phyloP scores from a whole-genome alignment of 371 early-diverging fungal species.

The Mucor mucedo region DNA sequence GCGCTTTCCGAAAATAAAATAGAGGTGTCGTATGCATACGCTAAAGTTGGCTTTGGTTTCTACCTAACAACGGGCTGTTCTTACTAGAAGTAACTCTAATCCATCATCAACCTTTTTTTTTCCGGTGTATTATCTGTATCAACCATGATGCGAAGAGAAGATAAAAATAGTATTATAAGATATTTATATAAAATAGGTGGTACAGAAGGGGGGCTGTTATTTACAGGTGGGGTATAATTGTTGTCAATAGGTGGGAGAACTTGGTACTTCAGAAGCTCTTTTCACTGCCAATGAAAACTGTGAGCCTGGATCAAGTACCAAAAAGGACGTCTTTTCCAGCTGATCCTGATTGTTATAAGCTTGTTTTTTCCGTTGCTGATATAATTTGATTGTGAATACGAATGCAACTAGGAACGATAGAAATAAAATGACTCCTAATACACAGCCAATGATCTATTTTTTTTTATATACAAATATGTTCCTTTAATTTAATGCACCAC shows the following conservation, averaged over 20 bases:
- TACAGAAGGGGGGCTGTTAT: neutral
- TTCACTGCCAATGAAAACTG: slow-evolving; percentile 15
- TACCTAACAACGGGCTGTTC: too few relatives aligned
- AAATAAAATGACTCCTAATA: neutral
- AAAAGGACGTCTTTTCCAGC: neutral
- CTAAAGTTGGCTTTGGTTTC: too few relatives aligned
- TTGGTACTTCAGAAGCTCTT: slow-evolving; percentile 18
- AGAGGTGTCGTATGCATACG: too few relatives aligned
- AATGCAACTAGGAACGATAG: neutral
- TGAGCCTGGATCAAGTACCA: slow-evolving; percentile 10
- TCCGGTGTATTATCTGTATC: too few relatives aligned
- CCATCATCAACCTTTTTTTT: too few relatives aligned
- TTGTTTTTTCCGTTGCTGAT: neutral
- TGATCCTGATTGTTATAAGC: neutral
- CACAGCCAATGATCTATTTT: slow-evolving; percentile 1
- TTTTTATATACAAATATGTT: neutral
- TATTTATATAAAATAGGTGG: too few relatives aligned
- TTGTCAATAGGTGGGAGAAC: slow-evolving; percentile 5
- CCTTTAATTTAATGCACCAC: neutral
- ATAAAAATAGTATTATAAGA: too few relatives aligned
- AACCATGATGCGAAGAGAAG: too few relatives aligned
- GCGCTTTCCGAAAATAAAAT: too few relatives aligned
- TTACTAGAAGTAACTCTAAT: too few relatives aligned
- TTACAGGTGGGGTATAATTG: slow-evolving; percentile 1
- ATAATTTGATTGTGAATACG: neutral